Evolutionary conservation across 805 yeast genomes (phyloP), one percentile per base, ranked within the genome.

Genomic region (Ogataea ganodermae): DNA sequence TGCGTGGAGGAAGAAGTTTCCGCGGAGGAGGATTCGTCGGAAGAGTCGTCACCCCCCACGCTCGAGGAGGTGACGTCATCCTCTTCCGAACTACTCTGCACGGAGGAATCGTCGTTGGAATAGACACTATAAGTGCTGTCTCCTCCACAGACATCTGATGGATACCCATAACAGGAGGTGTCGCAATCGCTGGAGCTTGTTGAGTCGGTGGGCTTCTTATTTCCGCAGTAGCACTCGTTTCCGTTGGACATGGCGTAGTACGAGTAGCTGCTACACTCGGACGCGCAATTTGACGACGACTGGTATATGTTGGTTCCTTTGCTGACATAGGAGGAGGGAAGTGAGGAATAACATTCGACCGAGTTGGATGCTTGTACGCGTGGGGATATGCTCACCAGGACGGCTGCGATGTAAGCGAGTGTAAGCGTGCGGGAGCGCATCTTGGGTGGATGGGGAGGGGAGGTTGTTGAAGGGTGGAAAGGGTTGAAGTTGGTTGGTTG

Each of bases 181-280:
- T 61, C 51, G 66, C 90, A 84, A 20, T 63, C 51, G 35, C 59
- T 48, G 10, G 62, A 59, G 35, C 59, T 50, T 2, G 65, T 60
- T 13, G 67, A 24, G 2, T 57, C 49, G 9, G 61, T 53, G 3
- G 80, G 73, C 1, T 65, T 48, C 1, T 68, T 51, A 57, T 75
- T 68, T 22, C 92, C 92, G 65, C 96, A 87, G 59, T 76, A 85
- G 64, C 96, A 87, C 16, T 65, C 63, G 21, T 71, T 58, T 7
- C 89, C 88, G 42, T 73, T 65, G 10, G 74, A 62, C 27, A 80
- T 61, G 3, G 85, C 90, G 35, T 76, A 76, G 58, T 66, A 69
- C 7, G 76, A 75, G 44, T 60, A 46, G n/a, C 53, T 60, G 4
- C 66, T 84, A 51, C 71, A 69, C 6, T 58, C 53, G 48, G 72